Percentiles rank a stretch among this genome's conserved stretches.
These are phyloP conservation scores for Ophiostoma ulmi DNA, from an alignment of 2,329 filamentous ascomycete genomes.

Conservation along the genomic window DNA sequence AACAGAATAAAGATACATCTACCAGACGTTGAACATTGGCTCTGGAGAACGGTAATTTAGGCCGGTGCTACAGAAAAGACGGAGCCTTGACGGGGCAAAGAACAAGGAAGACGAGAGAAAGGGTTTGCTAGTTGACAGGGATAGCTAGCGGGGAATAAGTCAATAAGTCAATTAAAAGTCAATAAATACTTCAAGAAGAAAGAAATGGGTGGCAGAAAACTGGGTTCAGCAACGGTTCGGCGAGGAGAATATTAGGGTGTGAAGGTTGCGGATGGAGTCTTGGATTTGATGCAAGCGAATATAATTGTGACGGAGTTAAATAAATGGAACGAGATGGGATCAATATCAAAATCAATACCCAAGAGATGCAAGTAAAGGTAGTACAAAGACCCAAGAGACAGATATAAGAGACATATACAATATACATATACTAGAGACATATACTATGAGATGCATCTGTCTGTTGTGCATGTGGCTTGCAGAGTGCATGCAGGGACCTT, in stretches of 20 bases:
- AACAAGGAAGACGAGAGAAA: background rate
- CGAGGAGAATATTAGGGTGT: constrained; percentile 10
- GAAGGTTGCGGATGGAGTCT: background rate
- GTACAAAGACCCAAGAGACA: background rate
- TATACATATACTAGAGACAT: too few species aligned
- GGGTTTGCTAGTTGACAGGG: background rate
- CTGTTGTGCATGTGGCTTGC: background rate
- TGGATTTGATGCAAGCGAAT: background rate
- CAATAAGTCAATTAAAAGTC: background rate
- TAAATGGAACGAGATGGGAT: constrained; percentile 1
- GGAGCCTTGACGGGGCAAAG: constrained; percentile 8
- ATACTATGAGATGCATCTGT: background rate
- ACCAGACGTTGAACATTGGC: background rate
- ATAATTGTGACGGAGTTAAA: background rate
- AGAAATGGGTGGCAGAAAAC: background rate
- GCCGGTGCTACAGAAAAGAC: background rate
- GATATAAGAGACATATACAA: too few species aligned
- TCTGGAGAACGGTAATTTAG: constrained; percentile 13
- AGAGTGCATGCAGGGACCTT: constrained; percentile 7
- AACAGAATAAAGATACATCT: background rate
- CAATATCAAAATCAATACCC: background rate
- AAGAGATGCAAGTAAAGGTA: background rate
- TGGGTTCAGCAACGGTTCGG: constrained; percentile 12
- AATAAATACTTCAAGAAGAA: background rate
- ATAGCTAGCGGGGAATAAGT: background rate